Conservation (phyloP, 441 rosid species). For the Syzygium syzygioides region DNA sequence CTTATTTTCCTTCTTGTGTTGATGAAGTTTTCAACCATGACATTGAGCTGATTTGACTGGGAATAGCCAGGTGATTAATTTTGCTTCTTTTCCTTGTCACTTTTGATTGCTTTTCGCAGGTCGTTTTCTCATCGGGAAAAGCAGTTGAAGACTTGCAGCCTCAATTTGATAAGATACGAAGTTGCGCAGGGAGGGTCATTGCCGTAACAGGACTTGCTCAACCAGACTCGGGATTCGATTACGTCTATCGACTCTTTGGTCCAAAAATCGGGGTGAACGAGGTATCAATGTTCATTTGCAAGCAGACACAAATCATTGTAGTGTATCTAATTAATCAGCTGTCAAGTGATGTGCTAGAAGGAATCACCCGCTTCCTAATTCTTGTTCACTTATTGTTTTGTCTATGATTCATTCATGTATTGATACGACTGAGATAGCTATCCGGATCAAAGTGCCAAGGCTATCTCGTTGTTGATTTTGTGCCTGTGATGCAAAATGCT, state of each 20-base stretch:
- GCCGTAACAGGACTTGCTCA: constrained; percentile 51
- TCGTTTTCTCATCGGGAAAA: constrained; percentile 54
- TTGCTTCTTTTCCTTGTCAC: background rate
- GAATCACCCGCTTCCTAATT: background rate
- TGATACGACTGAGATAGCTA: background rate
- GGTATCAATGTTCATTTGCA: constrained; percentile 20
- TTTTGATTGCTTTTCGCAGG: constrained; percentile 22
- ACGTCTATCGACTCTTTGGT: constrained; percentile 53
- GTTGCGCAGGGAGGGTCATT: constrained; percentile 48
- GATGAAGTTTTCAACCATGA: background rate
- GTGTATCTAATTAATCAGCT: background rate
- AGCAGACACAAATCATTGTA: background rate
- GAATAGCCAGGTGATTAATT: background rate
- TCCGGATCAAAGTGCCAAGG: background rate
- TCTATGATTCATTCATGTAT: background rate
- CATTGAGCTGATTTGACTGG: background rate
- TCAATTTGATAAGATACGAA: constrained; percentile 33
- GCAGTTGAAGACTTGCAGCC: constrained; percentile 48
- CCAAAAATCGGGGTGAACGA: constrained; percentile 58
- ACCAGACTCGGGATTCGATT: constrained; percentile 50
- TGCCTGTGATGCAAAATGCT: background rate
- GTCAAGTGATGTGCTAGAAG: background rate
- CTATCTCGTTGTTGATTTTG: background rate
- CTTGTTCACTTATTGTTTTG: background rate
- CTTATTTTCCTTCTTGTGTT: background rate